These are phyloP conservation scores for Carex kokanica DNA, from an alignment of 176 grass and related monocot species.

Conservation along the genomic window DNA sequence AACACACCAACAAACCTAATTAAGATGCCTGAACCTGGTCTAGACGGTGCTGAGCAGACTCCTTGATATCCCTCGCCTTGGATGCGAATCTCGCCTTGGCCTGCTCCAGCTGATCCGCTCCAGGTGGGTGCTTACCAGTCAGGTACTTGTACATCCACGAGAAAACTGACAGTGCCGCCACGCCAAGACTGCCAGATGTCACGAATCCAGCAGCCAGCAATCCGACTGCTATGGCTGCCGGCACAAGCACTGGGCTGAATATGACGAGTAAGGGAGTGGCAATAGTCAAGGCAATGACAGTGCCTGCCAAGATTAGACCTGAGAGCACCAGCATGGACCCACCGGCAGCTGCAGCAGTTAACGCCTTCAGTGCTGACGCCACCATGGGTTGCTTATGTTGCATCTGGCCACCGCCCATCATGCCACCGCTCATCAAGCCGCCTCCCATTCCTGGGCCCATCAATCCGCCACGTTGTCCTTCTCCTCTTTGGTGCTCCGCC, in stretches of 20 bases:
- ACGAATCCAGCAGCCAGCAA: constrained; percentile 65
- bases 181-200: constrained; percentile 65
- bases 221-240: constrained; percentile 47
- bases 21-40: constrained; percentile 55
- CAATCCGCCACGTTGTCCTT: not conserved
- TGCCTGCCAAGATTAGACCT: constrained; percentile 61
- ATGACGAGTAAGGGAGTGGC: constrained; percentile 83
- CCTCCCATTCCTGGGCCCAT: not conserved
- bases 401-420: not conserved
- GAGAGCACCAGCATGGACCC: constrained; percentile 75
- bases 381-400: constrained; percentile 46
- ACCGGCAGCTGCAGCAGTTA: constrained; percentile 51
- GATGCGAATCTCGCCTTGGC: constrained; percentile 68
- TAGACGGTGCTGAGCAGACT: constrained; percentile 58
- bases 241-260: constrained; percentile 92
- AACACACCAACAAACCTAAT: not conserved
- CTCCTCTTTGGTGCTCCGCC: constrained; percentile 44
- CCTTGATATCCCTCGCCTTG: constrained; percentile 80
- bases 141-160: constrained; percentile 98
- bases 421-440: not conserved
- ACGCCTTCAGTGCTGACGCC: constrained; percentile 52
- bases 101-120: constrained; percentile 75
- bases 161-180: constrained; percentile 80
- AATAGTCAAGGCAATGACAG: constrained; percentile 67
- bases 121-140: constrained; percentile 82